phyloP scores from a whole-genome alignment of 345 rosid genomes.

The Populus deltoides region DNA sequence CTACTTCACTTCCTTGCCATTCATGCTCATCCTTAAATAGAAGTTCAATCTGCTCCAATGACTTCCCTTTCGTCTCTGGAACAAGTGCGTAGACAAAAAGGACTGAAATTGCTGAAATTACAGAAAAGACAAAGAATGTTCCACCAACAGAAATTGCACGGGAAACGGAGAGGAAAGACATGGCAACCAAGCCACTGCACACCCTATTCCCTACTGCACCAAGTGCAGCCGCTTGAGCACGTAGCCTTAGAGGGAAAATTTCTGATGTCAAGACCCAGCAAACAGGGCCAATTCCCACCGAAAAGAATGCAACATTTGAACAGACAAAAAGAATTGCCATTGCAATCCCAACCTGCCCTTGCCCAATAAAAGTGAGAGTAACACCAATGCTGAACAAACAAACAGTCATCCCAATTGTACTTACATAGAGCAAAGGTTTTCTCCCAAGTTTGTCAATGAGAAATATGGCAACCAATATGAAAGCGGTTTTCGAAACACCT shows the following conservation, averaged over 20 bases:
- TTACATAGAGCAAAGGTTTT: conserved; percentile 71
- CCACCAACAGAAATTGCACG: conserved; percentile 60
- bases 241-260: conserved; percentile 67
- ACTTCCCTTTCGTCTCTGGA: conserved; percentile 79
- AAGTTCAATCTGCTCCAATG: conserved; percentile 69
- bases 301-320: conserved; percentile 80
- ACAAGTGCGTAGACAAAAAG: conserved; percentile 54
- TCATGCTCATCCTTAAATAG: conserved; percentile 45
- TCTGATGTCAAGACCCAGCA: conserved; percentile 85
- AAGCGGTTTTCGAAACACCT: conserved; percentile 62
- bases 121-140: conserved; percentile 56
- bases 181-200: conserved; percentile 69
- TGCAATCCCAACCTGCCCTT: conserved; percentile 42
- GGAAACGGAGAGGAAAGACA: conserved; percentile 74
- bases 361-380: conserved; percentile 52
- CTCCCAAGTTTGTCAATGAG: conserved; percentile 65
- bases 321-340: conserved; percentile 56
- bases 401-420: conserved; percentile 81
- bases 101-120: conserved; percentile 59
- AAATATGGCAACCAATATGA: conserved; percentile 64
- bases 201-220: conserved; percentile 80
- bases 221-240: conserved; percentile 78
- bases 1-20: conserved; percentile 46
- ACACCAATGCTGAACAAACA: conserved; percentile 57
- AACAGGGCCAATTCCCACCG: conserved; percentile 74